These are phyloP conservation scores for Paramecium bursaria DNA, from an alignment of 73 alveolate species.

Conservation along the genomic window DNA sequence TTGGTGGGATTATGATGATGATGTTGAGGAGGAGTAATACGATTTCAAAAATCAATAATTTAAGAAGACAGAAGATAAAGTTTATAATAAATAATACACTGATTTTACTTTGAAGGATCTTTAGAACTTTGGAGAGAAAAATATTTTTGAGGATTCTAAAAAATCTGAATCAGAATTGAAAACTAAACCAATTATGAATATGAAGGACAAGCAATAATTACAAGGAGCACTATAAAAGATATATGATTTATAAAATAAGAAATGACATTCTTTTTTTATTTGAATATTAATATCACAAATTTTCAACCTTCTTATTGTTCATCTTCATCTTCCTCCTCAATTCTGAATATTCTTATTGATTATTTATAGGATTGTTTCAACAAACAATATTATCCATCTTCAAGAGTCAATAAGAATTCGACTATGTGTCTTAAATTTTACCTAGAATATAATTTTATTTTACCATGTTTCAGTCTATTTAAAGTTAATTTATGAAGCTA, in stretches of 20 bases:
- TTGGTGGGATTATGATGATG: constrained; percentile 70
- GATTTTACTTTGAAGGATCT: constrained; percentile 39
- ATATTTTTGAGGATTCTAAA: too few species aligned
- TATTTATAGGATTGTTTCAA: constrained; percentile 61
- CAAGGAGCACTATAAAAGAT: too few species aligned
- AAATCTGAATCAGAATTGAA: too few species aligned
- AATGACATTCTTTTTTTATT: too few species aligned
- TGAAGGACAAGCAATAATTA: too few species aligned
- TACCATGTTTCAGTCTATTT: constrained; percentile 32
- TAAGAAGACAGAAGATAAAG: constrained; percentile 39
- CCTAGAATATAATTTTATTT: constrained; percentile 26
- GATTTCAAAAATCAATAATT: constrained; percentile 2
- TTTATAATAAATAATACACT: constrained; percentile 23
- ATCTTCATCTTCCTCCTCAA: constrained; percentile 44
- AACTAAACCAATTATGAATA: too few species aligned
- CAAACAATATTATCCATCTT: constrained; percentile 65
- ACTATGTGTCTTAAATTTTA: constrained; percentile 61
- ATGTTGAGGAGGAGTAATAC: constrained; percentile 46
- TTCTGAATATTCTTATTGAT: constrained; percentile 38
- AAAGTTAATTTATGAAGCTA: constrained; percentile 47
- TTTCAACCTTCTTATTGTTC: constrained; percentile 53
- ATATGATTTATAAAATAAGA: too few species aligned
- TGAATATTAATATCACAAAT: too few species aligned
- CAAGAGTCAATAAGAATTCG: constrained; percentile 44
- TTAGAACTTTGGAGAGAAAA: constrained; percentile 49